phyloP scores from a whole-genome alignment of 78 protist genomes.

The Pigoraptor vietnamica region DNA sequence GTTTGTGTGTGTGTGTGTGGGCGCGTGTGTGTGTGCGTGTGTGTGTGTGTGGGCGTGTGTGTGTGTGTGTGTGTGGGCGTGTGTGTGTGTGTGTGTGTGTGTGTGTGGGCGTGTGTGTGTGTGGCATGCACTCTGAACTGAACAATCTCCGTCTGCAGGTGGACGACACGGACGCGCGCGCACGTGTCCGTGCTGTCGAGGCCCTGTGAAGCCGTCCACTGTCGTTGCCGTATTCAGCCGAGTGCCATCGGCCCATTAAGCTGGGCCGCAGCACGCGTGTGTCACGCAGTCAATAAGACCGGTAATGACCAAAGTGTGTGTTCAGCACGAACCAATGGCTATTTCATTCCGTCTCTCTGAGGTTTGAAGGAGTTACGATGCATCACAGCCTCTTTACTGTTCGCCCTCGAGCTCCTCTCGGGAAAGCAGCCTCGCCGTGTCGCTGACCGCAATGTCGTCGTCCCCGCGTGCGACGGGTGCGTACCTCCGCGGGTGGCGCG shows the following conservation, averaged over 20 bases:
- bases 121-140: background rate
- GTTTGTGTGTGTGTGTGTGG: too few relatives aligned
- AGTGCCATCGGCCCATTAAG: too few relatives aligned
- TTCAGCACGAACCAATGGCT: too few relatives aligned
- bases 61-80: background rate
- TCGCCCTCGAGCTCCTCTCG: background rate
- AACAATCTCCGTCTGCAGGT: background rate
- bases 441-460: background rate
- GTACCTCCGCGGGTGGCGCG: background rate
- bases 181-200: too few relatives aligned
- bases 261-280: too few relatives aligned
- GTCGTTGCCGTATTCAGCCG: too few relatives aligned
- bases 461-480: background rate
- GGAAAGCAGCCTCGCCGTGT: background rate
- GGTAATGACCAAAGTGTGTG: too few relatives aligned
- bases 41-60: background rate
- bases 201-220: too few relatives aligned
- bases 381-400: background rate
- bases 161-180: background rate
- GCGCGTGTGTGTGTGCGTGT: too few relatives aligned
- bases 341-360: too few relatives aligned
- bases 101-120: background rate
- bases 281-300: too few relatives aligned
- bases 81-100: background rate
- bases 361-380: background rate